Evolutionary conservation across 2,329 filamentous ascomycete genomes (phyloP).

Genomic region (Cladorrhinum sp.): DNA sequence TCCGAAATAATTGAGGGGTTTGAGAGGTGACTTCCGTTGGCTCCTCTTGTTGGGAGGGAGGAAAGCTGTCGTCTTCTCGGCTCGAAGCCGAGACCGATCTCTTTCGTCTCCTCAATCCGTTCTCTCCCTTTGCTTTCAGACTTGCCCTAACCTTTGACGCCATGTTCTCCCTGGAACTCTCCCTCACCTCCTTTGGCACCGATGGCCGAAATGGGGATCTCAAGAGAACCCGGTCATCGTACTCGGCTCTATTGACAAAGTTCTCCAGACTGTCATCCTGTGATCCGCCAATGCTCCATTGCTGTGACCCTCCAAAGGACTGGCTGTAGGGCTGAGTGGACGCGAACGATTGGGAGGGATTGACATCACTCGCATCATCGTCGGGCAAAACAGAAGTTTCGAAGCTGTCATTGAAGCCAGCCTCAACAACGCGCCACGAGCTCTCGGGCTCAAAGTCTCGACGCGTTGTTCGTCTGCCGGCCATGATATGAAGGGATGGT

Average conservation of each 20-base stretch:
- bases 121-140: constrained; percentile 38
- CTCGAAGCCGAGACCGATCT: constrained; percentile 3
- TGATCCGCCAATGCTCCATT: constrained; percentile 43
- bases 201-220: constrained; percentile 55
- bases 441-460: constrained; percentile 45
- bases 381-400: constrained; percentile 52
- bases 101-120: constrained; percentile 39
- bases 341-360: constrained; percentile 46
- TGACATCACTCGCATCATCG: constrained; percentile 43
- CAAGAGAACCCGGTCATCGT: constrained; percentile 53
- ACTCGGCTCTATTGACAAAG: constrained; percentile 49
- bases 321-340: constrained; percentile 30
- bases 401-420: constrained; percentile 58
- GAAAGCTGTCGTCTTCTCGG: neutral
- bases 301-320: constrained; percentile 33
- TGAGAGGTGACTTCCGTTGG: constrained; percentile 43
- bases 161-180: constrained; percentile 27
- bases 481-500: constrained; percentile 13
- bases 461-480: constrained; percentile 21
- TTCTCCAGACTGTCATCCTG: constrained; percentile 55
- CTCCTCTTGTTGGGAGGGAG: neutral
- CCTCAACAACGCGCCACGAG: constrained; percentile 61
- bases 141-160: constrained; percentile 36
- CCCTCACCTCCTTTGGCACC: constrained; percentile 38
- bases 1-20: constrained; percentile 52